Conservation (phyloP, 768 basidiomycete species). For the Obba rivulosa region DNA sequence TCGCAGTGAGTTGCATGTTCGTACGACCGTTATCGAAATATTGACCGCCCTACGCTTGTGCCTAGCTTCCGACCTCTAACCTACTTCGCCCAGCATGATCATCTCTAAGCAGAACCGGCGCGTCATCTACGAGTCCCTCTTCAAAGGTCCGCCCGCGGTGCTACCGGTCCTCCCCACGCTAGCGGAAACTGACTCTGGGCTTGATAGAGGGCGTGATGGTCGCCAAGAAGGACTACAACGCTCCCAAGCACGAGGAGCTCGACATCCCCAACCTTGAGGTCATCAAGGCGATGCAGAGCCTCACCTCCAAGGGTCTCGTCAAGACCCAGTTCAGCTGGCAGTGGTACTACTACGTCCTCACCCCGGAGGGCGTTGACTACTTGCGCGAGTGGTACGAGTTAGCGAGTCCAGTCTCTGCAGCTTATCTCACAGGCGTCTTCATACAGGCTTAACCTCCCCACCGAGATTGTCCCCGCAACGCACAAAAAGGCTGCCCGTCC, state of each 20-base stretch:
- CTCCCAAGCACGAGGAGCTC: constrained; percentile 91
- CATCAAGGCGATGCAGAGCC: constrained; percentile 66
- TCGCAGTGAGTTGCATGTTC: constrained; percentile 30
- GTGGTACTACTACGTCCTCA: constrained; percentile 97
- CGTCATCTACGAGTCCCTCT: constrained; percentile 98
- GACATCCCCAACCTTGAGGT: constrained; percentile 63
- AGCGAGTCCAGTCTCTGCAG: not conserved
- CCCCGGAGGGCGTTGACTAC: constrained; percentile 95
- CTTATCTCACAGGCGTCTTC: not conserved
- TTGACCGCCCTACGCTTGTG: not conserved
- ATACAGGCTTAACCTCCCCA: constrained; percentile 83
- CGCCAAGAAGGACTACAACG: constrained; percentile 99
- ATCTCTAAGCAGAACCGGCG: constrained; percentile 95
- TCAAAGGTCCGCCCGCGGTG: constrained; percentile 75
- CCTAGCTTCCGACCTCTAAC: constrained; percentile 27
- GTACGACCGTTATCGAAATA: not conserved
- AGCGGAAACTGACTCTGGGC: not conserved
- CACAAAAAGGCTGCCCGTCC: constrained; percentile 95
- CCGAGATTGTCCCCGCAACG: constrained; percentile 94
- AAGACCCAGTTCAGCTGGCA: constrained; percentile 99
- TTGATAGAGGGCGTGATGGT: constrained; percentile 95
- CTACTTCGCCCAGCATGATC: constrained; percentile 67
- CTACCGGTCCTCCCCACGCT: not conserved
- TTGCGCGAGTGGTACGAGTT: constrained; percentile 74
- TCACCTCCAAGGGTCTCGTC: constrained; percentile 76